These are phyloP conservation scores for Naganishia vishniacii DNA, from an alignment of 768 basidiomycete genomes.

Conservation along the genomic window DNA sequence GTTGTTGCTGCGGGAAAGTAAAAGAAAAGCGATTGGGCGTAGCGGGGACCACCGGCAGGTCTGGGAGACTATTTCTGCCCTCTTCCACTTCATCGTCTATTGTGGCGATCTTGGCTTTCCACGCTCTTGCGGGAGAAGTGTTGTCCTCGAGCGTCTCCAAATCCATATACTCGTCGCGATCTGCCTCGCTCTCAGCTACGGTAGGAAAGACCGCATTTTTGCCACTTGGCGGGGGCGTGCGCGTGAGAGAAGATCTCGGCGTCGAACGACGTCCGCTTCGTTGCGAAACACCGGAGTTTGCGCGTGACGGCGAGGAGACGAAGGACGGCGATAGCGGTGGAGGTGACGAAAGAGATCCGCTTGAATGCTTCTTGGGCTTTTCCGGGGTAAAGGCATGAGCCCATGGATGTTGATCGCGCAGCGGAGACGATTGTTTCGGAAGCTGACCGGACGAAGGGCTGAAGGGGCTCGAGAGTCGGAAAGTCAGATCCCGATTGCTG, in stretches of 20 bases:
- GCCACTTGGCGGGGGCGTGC: background rate
- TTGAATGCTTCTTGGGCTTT: background rate
- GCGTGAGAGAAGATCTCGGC: background rate
- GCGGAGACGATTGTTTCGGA: background rate
- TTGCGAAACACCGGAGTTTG: slow-evolving; percentile 1
- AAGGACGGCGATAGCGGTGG: slow-evolving; percentile 9
- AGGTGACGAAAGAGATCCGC: background rate
- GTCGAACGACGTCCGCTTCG: background rate
- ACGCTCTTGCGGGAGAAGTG: background rate
- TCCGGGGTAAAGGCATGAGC: background rate
- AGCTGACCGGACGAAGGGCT: background rate
- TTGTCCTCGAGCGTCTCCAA: background rate
- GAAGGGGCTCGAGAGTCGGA: slow-evolving; percentile 5
- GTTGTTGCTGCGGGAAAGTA: slow-evolving; percentile 2
- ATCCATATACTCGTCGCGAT: background rate
- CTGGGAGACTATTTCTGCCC: slow-evolving; percentile 15
- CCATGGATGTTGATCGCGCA: background rate
- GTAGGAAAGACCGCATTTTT: background rate
- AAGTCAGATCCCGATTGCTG: background rate
- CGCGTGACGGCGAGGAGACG: background rate
- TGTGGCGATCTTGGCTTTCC: background rate
- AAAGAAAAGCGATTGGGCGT: slow-evolving; percentile 2
- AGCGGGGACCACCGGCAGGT: slow-evolving; percentile 23
- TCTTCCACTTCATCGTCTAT: slow-evolving; percentile 21
- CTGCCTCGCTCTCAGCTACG: background rate